Conservation (phyloP, 2,329 filamentous ascomycete genomes). For the Ophiostoma tasmaniense region DNA sequence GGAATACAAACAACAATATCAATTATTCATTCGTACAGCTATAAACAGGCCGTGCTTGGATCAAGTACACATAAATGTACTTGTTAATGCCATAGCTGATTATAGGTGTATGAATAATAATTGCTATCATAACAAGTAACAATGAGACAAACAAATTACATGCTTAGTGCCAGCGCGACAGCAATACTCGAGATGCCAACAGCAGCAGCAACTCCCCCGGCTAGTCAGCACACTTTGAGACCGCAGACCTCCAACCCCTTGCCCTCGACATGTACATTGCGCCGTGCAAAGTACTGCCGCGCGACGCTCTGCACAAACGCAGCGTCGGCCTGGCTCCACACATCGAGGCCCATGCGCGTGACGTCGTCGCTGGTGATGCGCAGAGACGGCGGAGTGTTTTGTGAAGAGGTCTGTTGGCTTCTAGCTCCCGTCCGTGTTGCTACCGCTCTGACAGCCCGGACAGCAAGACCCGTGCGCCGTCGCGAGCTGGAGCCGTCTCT, state of each 20-base stretch:
- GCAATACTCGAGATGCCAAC: neutral
- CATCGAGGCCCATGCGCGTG: constrained; percentile 64
- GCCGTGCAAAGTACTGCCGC: constrained; percentile 56
- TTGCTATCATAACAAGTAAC: neutral
- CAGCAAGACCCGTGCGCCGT: neutral
- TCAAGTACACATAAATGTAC: too few relatives aligned
- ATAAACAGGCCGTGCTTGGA: too few relatives aligned
- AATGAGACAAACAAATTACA: neutral
- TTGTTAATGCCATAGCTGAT: too few relatives aligned
- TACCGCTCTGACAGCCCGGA: neutral
- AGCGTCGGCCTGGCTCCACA: constrained; percentile 66
- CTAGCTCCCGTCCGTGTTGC: too few relatives aligned
- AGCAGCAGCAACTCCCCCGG: constrained; percentile 1
- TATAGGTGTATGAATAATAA: neutral
- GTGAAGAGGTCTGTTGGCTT: too few relatives aligned
- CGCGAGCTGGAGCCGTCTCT: neutral
- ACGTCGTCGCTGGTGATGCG: constrained; percentile 57
- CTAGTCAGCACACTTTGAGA: constrained; percentile 53
- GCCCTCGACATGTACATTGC: constrained; percentile 51
- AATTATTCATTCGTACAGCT: too few relatives aligned
- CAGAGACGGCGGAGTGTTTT: constrained; percentile 26
- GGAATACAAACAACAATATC: too few relatives aligned
- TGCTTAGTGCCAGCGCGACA: neutral
- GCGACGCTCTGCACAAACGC: constrained; percentile 57
- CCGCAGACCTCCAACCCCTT: constrained; percentile 69